Evolutionary conservation across 192 early-diverging fungal species (phyloP), one percentile per base, ranked within the genome.

Genomic region (Backusella tarrabulga): DNA sequence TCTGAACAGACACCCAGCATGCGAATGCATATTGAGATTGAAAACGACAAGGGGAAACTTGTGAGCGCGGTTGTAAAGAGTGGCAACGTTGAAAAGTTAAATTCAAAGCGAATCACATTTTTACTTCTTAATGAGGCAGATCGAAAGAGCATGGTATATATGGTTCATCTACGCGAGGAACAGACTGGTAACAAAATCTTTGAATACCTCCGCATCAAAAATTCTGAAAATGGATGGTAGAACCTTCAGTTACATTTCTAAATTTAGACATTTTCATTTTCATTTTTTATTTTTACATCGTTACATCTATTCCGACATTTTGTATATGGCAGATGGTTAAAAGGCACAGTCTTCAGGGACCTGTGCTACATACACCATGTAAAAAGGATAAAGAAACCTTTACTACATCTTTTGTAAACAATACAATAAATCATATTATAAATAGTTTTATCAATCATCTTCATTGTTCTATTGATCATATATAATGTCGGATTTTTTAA

Each of bases 131-230:
- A 84, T 69, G 81, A 80, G 40, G 73, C 80, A 66, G 75, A 80
- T 60, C 84, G 80, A 74, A 79, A 83, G 63, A 81, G 83, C 35
- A 82, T 84, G 26, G 83, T 90, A 21, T 90, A 90, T 29, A 84
- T 90, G 87, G 66, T 90, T 17, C 87, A 90, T 60, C 77, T 90
- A 66, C 87, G 86, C 68, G 88, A 90, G 26, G 88, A 90, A 34
- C 50, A 81, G 34, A 68, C 79, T 34, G 81, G 83, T 19, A 76
- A 63, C 11, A 88, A 88, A 75, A 84, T 83, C 6, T 85, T 76
- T 73, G 85, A 89, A 29, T 80, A 86, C 29, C 68, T 89, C 56
- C 84, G 77, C 54, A 60, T 54, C n/a, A 76, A 77, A 36, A 77
- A 79, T 71, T 34, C 60, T 40, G 42, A 71, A 40, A 69, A 77